Conservation (phyloP, 371 early-diverging fungal species). For the Rhizopus microsporus region DNA sequence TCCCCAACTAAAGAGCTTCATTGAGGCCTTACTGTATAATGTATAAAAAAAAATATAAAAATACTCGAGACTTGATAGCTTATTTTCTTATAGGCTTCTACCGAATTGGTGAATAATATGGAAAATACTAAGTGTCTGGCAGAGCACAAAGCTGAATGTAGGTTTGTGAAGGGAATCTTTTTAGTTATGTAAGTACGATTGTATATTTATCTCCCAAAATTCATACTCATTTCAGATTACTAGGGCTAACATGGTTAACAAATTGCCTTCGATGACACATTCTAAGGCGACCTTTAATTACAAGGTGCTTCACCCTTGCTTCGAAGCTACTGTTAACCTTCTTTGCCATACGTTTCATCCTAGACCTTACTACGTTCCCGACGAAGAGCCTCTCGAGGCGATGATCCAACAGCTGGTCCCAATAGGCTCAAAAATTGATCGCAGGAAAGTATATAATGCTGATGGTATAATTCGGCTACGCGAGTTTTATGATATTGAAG, state of each 20-base stretch:
- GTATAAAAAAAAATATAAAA: conserved; percentile 1
- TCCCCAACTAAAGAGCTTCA: conserved; percentile 1
- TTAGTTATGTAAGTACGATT: conserved; percentile 3
- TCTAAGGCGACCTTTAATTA: conserved; percentile 10
- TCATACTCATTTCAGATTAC: conserved; percentile 5
- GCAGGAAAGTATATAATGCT: conserved; percentile 6
- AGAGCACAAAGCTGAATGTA: conserved; percentile 8
- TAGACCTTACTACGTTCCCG: conserved; percentile 5
- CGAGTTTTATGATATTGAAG: conserved; percentile 2
- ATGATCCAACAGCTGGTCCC: conserved; percentile 5
- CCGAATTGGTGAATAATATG: conserved; percentile 1
- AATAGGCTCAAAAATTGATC: conserved; percentile 8
- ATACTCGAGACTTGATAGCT: conserved; percentile 3
- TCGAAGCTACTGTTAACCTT: conserved; percentile 7
- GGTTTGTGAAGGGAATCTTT: conserved; percentile 5
- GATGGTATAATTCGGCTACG: not conserved
- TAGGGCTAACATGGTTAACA: conserved; percentile 7
- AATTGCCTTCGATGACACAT: conserved; percentile 7
- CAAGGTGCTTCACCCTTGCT: conserved; percentile 8
- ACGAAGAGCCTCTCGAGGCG: not conserved
- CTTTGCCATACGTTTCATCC: not conserved
- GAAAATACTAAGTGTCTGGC: conserved; percentile 1
- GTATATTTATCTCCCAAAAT: conserved; percentile 4
- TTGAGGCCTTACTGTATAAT: conserved; percentile 5
- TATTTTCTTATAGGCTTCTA: conserved; percentile 9